Evolutionary conservation across 148 eudicot species (phyloP).

Genomic region (Beta vulgaris): DNA sequence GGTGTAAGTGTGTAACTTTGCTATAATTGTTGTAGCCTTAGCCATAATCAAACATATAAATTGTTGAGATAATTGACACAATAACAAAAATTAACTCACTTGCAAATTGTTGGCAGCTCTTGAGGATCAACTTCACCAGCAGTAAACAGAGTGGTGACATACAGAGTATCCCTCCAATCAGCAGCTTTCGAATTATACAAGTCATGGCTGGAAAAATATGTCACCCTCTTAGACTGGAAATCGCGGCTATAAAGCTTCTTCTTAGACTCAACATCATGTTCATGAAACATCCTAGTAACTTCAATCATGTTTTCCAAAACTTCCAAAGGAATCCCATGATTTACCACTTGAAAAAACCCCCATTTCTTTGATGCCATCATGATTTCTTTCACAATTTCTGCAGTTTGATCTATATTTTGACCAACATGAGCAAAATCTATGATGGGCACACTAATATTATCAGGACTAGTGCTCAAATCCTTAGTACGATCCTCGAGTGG

Average conservation of each 20-base stretch:
- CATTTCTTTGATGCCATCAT: slow-evolving; percentile 34
- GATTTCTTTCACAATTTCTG: slow-evolving; percentile 1
- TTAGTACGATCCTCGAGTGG: too few species aligned
- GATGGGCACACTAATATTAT: too few species aligned
- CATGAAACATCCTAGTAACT: slow-evolving; percentile 37
- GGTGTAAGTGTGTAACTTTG: too few species aligned
- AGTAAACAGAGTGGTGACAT: background rate
- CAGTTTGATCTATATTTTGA: too few species aligned
- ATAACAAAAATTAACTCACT: too few species aligned
- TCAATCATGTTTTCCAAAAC: slow-evolving; percentile 35
- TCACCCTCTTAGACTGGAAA: background rate
- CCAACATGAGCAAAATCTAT: too few species aligned
- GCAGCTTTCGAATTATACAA: slow-evolving; percentile 34
- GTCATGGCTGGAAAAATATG: slow-evolving; percentile 34
- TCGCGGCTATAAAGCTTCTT: slow-evolving; percentile 37
- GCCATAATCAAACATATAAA: too few species aligned
- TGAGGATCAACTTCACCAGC: background rate
- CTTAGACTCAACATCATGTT: slow-evolving; percentile 43
- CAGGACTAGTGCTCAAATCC: too few species aligned
- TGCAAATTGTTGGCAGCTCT: background rate
- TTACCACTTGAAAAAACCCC: slow-evolving; percentile 53
- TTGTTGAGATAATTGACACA: too few species aligned
- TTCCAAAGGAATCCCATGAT: slow-evolving; percentile 36
- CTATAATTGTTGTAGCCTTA: too few species aligned
- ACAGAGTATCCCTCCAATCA: slow-evolving; percentile 49